Conservation (phyloP, 345 rosid species). For the Acer negundo region DNA sequence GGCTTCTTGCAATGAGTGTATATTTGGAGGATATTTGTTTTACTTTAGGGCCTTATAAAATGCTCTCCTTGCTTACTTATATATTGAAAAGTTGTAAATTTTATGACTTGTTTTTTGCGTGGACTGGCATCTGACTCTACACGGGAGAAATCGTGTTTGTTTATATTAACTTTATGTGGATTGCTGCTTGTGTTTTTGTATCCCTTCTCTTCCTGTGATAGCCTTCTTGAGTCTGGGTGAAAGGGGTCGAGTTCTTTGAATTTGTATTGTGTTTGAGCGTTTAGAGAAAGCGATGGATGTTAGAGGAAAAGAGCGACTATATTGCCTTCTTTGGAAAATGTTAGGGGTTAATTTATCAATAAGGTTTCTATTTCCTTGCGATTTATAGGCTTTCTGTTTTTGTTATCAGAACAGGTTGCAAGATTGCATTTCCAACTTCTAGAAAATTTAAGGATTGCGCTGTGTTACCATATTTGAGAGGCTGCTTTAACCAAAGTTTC, state of each 20-base stretch:
- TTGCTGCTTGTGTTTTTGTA: background rate
- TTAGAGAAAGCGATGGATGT: background rate
- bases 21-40: background rate
- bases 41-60: background rate
- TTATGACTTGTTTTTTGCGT: background rate
- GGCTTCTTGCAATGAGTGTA: background rate
- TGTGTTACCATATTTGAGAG: slow-evolving; percentile 1
- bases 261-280: background rate
- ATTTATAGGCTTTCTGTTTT: background rate
- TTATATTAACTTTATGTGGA: background rate
- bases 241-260: background rate
- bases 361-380: background rate
- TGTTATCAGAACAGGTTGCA: background rate
- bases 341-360: background rate
- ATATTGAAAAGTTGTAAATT: background rate
- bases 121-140: background rate
- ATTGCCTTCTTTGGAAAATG: background rate
- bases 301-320: background rate
- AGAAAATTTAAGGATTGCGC: background rate
- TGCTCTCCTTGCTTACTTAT: background rate
- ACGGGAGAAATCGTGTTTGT: background rate
- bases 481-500: background rate
- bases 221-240: background rate
- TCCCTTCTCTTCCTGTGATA: background rate
- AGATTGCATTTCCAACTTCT: background rate